Evolutionary conservation across 805 yeast genomes (phyloP), one percentile per base, ranked within the genome.

Genomic region (Starmerella stellata): DNA sequence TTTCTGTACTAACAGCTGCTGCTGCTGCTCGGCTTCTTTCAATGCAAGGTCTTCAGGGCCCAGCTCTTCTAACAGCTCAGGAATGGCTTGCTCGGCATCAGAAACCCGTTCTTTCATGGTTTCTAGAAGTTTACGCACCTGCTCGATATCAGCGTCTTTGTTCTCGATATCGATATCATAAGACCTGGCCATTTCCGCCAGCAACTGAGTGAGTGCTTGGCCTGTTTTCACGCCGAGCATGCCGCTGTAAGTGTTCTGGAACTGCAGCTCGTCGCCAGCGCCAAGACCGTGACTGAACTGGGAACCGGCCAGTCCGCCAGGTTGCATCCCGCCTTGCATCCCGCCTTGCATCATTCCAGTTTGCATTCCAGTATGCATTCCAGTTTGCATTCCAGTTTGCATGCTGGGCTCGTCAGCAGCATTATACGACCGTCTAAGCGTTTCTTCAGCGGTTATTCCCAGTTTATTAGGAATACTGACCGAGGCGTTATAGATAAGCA

Each of bases 151-250:
- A 17, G 67, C 61, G 32, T 69, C 71, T 53, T 74, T 74, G 35
- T 64, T 65, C 23, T 59, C 60, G 35, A 79, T 53, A 43, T 72
- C 75, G 8, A 54, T 54, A 36, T 72, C 74, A 52, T 74, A 80
- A 17, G 72, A 65, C 30, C 44, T 44, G 3, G 67, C 66, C 19
- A 63, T 50, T 16, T 54, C 60, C 21, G 53, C 57, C 41, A 63
- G 49, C 15, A 41, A 27, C 16, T 40, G 41, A 8, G 44, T 34
- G 15, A 50, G 29, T 25, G 35, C 39, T 14, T 41, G 40, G 16
- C 44, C 28, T 21, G 41, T 21, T 11, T 29, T 16, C 30, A 43
- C 33, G 31, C 49, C 40, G n/a, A 32, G 5, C 19, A 15, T 17
- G 15, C 19, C 32, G 19, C 32, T 29, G 32, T 15, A 29, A 5